A percentile compares a stretch with the other conserved stretches of the same genome.
Evolutionary conservation across 331 rosid species (phyloP).

Genomic region (Cucumis variabilis): DNA sequence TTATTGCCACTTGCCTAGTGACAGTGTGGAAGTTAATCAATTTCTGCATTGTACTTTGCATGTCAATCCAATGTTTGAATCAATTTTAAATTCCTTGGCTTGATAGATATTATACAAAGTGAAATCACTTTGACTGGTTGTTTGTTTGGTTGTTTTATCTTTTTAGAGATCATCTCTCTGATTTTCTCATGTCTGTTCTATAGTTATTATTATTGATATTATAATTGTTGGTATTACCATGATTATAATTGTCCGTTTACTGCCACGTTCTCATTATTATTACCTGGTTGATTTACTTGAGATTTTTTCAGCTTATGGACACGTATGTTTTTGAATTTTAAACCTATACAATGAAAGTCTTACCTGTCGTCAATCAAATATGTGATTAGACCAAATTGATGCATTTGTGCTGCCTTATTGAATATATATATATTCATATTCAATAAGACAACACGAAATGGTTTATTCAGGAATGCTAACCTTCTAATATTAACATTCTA

Average conservation of each 20-base stretch:
- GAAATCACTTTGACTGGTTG: background rate
- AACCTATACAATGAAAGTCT: background rate
- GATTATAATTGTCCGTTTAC: background rate
- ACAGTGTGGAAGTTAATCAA: no score
- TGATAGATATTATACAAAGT: no score
- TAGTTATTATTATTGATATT: background rate
- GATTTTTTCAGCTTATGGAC: conserved; percentile 97
- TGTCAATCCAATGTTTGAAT: no score
- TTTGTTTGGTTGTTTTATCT: no score
- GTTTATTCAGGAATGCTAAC: no score
- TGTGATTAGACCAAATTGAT: background rate
- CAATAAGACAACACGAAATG: no score
- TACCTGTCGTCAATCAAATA: background rate
- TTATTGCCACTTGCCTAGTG: no score
- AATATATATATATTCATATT: no score
- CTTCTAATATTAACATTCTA: no score
- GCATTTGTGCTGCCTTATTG: background rate
- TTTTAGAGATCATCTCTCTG: background rate
- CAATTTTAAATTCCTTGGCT: no score
- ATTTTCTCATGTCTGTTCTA: background rate
- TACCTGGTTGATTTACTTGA: conserved; percentile 72
- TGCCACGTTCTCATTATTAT: background rate
- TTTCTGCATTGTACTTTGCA: no score
- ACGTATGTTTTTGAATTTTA: conserved; percentile 63
- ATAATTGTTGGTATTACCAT: background rate